Base-by-base conservation (phyloP, 2,329 filamentous ascomycete species). In the Pseudohalonectria lignicola region DNA sequence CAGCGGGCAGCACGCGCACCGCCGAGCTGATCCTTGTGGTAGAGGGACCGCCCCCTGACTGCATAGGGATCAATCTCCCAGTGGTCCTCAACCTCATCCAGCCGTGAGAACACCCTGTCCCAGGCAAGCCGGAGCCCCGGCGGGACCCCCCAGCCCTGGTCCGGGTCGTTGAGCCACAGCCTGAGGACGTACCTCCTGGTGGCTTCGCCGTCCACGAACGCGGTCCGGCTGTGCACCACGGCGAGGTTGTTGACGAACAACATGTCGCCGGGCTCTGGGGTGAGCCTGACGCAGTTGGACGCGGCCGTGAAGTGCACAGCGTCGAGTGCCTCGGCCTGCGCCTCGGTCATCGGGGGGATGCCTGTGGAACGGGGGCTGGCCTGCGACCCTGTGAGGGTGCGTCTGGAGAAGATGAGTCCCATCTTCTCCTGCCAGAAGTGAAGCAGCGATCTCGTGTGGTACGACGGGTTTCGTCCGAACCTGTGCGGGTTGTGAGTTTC, bases 251-350 rank as follows among this genome's bases (percentile, higher is more conserved):
- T 29, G 21, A 36, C 16, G 34, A 28, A 36, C 21, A 15, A 25
- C 15, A 36, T 3, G 34, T 36, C 34, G 16, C 25, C 34, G n/a
- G 8, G 5, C 5, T 5, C 15, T 11, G 13, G 11, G 15, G 15
- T 17, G 4, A 18, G 8, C 4, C 5, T 2, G 31, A 36, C 5
- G 21, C 28, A n/a, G 34, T 29, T 6, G 13, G 15, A 8, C 18
- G 7, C 21, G 7, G 34, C 34, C 13, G 21, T n/a, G 21, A 35
- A 35, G 15, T 29, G 34, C 34, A 29, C 16, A 2, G 23, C 34
- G 25, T 36, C 33, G 21, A 35, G 33, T 10, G 33, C 33, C 17
- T 35, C 33, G n/a, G 33, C 33, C 21, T 35, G 33, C 3, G 20
- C 23, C 17, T 35, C 20, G 20, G 33, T 36, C 21, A 29, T 25